Evolutionary conservation across 2,329 filamentous ascomycete species (phyloP), one percentile per base, ranked within the genome.

Genomic region (Macroventuria anomochaeta): DNA sequence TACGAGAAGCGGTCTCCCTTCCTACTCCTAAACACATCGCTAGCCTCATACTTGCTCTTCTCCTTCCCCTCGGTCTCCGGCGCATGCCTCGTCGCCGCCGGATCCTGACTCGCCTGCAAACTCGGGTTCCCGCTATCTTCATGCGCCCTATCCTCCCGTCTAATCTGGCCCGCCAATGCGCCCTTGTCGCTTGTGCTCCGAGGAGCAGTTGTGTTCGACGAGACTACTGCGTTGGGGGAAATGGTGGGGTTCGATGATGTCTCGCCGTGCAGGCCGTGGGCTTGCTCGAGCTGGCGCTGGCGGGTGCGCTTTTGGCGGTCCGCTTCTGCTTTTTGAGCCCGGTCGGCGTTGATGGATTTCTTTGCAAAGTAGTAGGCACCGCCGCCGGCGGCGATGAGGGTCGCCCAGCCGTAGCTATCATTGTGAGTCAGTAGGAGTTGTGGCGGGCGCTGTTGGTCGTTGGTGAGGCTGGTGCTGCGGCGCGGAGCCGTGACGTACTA

Each of bases 341-440:
- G 90, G 76, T 97, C 92, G 64, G 90, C 90, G 73, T 97, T 96
- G 83, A 99, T 96, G 75, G 88, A 88, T 71, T 86, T 84, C 83
- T 99, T 99, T 61, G 95, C 95, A 74, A 97, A 96, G 80, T 90
- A 92, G 82, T 97, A 99, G 69, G 93, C 92, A 59, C 88, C 90
- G 62, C 86, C 95, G 71, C 93, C 95, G 63, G 93, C 91, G 46
- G 67, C 82, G 72, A 93, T 95, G 48, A 97, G 84, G 42, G 91
- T 84, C 65, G 90, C 93, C 95, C 91, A 97, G 71, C 95, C 95
- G 70, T 93, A 80, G 90, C 92, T 96, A 55, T 53, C 1, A 18
- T 7, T 36, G 28, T 62, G n/a, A n/a, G 62, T 64, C 53, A 57
- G 55, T 38, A 38, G 43, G 23, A 28, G 36, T 48, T 36, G 37